A percentile compares a stretch with the other conserved stretches of the same genome.
phyloP scores from a whole-genome alignment of 352 stramenopile genomes.

The Pythium guiyangense region DNA sequence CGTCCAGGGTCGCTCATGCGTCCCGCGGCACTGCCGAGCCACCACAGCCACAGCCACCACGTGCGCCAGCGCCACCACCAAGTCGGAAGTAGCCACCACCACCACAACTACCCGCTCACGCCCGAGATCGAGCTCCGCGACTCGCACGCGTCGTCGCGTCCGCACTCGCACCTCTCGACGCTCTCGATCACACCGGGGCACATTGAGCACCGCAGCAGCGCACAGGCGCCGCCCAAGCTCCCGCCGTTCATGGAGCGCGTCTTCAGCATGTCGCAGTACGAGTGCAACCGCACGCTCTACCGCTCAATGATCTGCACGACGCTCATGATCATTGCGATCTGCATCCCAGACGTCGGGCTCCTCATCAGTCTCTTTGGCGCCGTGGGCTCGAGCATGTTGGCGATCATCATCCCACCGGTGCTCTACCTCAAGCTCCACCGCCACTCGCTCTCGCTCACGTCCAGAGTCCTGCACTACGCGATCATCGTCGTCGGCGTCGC shows the following conservation, averaged over 20 bases:
- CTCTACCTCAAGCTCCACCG: slow-evolving; percentile 49
- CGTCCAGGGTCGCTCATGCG: slow-evolving; percentile 42
- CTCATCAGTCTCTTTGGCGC: slow-evolving; percentile 81
- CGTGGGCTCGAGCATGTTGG: slow-evolving; percentile 75
- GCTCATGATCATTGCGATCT: slow-evolving; percentile 73
- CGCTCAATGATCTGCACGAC: slow-evolving; percentile 76
- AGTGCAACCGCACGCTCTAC: slow-evolving; percentile 77
- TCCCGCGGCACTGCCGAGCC: slow-evolving; percentile 16
- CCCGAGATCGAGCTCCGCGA: background rate
- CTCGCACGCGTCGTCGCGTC: background rate
- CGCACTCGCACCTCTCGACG: slow-evolving; percentile 1
- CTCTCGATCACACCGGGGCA: background rate
- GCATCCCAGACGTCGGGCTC: slow-evolving; percentile 61
- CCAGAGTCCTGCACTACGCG: slow-evolving; percentile 32
- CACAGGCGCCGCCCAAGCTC: background rate
- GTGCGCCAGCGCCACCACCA: background rate
- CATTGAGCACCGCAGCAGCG: background rate
- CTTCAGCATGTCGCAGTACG: slow-evolving; percentile 56
- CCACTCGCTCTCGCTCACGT: slow-evolving; percentile 30
- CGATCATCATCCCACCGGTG: slow-evolving; percentile 68
- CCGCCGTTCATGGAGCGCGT: slow-evolving; percentile 34
- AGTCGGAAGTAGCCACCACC: too few relatives aligned
- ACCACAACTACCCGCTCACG: background rate
- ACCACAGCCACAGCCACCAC: background rate
- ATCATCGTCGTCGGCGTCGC: slow-evolving; percentile 51